Base-by-base conservation (phyloP, 306 rosid species). In the Fragaria ananassa region DNA sequence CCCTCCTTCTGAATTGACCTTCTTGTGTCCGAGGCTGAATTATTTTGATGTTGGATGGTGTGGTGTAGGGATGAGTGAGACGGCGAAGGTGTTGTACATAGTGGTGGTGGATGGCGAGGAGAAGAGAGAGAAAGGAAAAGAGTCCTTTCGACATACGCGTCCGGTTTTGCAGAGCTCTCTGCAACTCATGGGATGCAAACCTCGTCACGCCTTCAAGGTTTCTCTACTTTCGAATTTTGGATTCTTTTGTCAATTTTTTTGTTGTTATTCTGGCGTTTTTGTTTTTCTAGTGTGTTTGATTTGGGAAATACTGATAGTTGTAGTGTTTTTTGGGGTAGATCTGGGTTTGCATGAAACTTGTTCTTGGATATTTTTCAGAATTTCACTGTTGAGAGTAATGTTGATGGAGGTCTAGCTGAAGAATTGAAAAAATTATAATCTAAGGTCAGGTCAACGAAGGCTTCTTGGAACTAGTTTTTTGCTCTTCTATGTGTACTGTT, bases 131-230 rank as follows among this genome's bases (percentile, higher is more conserved):
- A 81, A 86, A 6, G 88, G 79, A 12, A 86, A 87, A 60, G 91
- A 86, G 41, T 89, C 98, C 1, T 94, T 90, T 67, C 81, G 95
- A 2, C 92, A 94, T 62, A 81, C 98, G 75, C 95, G 96, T 29
- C 70, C 96, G 4, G 90, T 90, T 79, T 83, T 94, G 23, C 98
- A 90, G 82, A 94, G 90, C 49, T 90, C 93, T 41, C 85, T 94
- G 18, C 98, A 94, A 74, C 95, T 92, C 19, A 94, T 94, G 88
- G 98, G 98, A 68, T 94, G 98, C 81, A 94, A 94, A 73, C 90
- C 97, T 2, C 87, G 98, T 11, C 98, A 94, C 72, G 96, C 98
- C 60, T 92, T 94, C 62, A 94, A 94, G 98, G 98, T 89, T 29
- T 29, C 39, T 34, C 1, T 42, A 15, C n/a, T 74, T 10, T 31